Evolutionary conservation across 257 asterid species (phyloP).

Genomic region (Solanum acaule): DNA sequence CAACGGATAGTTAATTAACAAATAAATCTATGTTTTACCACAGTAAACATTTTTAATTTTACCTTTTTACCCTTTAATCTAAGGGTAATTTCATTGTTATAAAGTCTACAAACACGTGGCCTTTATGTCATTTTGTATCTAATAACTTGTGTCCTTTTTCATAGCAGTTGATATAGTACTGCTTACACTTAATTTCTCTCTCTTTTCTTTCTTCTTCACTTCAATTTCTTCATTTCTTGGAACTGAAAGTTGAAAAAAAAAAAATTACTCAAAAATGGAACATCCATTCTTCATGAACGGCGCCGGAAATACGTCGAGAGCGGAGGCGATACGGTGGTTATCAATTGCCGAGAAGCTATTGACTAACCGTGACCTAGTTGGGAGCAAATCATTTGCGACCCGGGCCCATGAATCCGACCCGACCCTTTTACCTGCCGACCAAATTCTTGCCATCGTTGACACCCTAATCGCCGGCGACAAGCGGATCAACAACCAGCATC

Average conservation of each 20-base stretch:
- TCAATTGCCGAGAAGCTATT: constrained; percentile 84
- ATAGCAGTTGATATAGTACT: background rate
- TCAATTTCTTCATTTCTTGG: background rate
- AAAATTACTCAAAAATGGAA: constrained; percentile 32
- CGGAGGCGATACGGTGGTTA: constrained; percentile 83
- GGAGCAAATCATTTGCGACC: constrained; percentile 78
- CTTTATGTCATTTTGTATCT: background rate
- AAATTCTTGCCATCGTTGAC: constrained; percentile 75
- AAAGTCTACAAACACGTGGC: background rate
- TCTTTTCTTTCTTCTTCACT: background rate
- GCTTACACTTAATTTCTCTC: background rate
- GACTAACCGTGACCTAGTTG: constrained; percentile 66
- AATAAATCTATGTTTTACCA: background rate
- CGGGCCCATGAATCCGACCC: constrained; percentile 96
- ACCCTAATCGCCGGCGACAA: constrained; percentile 75
- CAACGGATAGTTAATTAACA: background rate
- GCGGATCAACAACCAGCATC: constrained; percentile 57
- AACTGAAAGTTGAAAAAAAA: background rate
- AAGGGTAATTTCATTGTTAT: background rate
- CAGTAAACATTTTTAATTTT: background rate
- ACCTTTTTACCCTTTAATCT: background rate
- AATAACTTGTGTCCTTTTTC: background rate
- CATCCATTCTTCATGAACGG: constrained; percentile 63
- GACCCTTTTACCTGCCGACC: constrained; percentile 61
- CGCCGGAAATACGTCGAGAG: constrained; percentile 41